Conservation (phyloP, 1,284 basidiomycete genomes). For the Ceratobasidium sp. region DNA sequence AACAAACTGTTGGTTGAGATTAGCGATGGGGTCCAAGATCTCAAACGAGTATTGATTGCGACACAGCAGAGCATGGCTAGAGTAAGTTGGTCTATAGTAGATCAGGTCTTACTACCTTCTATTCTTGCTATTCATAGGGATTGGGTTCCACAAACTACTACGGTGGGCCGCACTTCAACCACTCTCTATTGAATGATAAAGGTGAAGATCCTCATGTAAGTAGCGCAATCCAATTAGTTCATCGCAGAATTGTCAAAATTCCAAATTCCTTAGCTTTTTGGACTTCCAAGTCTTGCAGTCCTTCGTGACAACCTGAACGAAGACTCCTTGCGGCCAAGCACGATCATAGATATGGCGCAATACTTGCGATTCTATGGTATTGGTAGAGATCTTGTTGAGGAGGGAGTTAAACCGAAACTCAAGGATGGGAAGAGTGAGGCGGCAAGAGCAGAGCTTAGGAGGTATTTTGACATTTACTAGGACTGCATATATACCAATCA, state of each 20-base stretch:
- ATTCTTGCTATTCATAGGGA: not conserved
- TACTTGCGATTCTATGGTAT: conserved; percentile 33
- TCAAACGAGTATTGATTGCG: not conserved
- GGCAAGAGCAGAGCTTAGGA: not conserved
- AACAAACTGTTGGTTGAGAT: conserved; percentile 1
- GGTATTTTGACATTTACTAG: not conserved
- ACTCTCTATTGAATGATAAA: not conserved
- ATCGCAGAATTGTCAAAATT: not conserved
- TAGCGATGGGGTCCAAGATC: not conserved
- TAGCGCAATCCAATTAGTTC: not conserved
- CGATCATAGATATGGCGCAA: not conserved
- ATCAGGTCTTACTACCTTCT: not conserved
- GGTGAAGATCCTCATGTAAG: conserved; percentile 1
- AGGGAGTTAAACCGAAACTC: not conserved
- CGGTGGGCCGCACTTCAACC: not conserved
- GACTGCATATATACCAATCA: not conserved
- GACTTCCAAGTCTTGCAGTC: not conserved
- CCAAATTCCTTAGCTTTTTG: not conserved
- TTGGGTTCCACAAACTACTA: not conserved
- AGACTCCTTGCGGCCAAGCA: too few species aligned
- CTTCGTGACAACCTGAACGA: not conserved
- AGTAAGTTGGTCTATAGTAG: not conserved
- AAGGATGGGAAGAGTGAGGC: conserved; percentile 1
- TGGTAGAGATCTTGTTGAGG: not conserved
- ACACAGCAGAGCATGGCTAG: not conserved